Evolutionary conservation across 495 filamentous ascomycete species (phyloP).

Genomic region (Cryomyces antarcticus): DNA sequence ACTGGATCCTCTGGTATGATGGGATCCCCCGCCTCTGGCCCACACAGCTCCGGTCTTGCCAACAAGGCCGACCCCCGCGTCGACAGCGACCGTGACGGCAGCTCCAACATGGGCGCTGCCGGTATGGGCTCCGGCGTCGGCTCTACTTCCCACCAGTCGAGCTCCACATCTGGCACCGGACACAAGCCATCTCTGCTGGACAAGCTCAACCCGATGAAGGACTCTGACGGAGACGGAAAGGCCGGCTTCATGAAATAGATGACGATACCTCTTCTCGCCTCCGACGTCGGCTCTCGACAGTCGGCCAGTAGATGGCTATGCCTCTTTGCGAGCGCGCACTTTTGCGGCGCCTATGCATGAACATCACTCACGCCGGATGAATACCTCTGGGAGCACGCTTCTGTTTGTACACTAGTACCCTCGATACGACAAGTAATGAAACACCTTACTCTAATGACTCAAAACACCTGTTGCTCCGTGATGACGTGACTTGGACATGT

Average conservation of each 20-base stretch:
- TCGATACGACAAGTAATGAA: no score
- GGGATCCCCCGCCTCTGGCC: constrained; percentile 15
- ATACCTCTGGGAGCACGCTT: no score
- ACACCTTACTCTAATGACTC: no score
- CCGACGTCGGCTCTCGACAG: no score
- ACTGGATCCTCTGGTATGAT: neutral
- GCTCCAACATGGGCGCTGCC: neutral
- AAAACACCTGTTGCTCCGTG: no score
- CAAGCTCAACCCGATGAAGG: constrained; percentile 5
- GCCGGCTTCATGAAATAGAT: constrained; percentile 5
- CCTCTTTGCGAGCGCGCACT: no score
- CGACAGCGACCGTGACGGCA: constrained; percentile 13
- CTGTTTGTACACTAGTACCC: no score
- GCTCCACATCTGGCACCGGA: neutral
- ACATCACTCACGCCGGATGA: no score
- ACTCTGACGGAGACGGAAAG: constrained; percentile 7
- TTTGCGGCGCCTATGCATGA: no score
- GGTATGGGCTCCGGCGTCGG: no score
- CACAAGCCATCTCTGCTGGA: constrained; percentile 1
- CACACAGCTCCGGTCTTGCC: constrained; percentile 18
- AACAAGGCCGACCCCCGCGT: constrained; percentile 30
- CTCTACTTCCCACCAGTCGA: neutral
- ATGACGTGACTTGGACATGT: no score
- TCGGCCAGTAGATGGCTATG: no score
- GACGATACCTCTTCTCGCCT: neutral